A percentile compares a stretch with the other conserved stretches of the same genome.
Conservation (phyloP, 331 rosid genomes). For the Rhamnella rubrinervis region DNA sequence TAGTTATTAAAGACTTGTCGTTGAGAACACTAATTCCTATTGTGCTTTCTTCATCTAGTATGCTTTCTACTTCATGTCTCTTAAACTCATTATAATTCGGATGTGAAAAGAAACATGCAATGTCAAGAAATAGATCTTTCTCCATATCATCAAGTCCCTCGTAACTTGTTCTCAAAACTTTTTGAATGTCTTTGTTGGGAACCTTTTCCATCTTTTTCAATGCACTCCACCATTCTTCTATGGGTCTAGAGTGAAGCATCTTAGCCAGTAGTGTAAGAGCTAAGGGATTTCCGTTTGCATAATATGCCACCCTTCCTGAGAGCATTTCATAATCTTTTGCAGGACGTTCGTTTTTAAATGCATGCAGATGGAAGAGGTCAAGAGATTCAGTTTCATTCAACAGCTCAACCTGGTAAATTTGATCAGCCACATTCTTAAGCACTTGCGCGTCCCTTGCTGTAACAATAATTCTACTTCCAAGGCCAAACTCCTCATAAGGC, state of each 20-base stretch:
- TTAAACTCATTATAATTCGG: too few relatives aligned
- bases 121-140: conserved; percentile 17
- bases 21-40: background rate
- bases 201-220: too few relatives aligned
- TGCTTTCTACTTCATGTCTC: background rate
- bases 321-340: background rate
- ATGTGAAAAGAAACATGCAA: conserved; percentile 10
- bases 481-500: too few relatives aligned
- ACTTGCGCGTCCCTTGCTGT: too few relatives aligned
- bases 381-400: background rate
- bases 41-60: too few relatives aligned
- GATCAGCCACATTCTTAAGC: background rate
- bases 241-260: background rate
- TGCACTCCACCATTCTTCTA: too few relatives aligned
- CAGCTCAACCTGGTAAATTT: background rate
- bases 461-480: too few relatives aligned
- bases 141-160: background rate
- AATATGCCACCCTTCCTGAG: background rate
- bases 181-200: too few relatives aligned
- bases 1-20: conserved; percentile 13
- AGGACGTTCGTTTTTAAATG: background rate
- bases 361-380: conserved; percentile 2
- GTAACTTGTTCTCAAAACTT: too few relatives aligned
- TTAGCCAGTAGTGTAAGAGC: conserved; percentile 17
- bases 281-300: conserved; percentile 24